These are phyloP conservation scores for Ramularia endophylla DNA, from an alignment of 2,329 filamentous ascomycete genomes.

Conservation along the genomic window DNA sequence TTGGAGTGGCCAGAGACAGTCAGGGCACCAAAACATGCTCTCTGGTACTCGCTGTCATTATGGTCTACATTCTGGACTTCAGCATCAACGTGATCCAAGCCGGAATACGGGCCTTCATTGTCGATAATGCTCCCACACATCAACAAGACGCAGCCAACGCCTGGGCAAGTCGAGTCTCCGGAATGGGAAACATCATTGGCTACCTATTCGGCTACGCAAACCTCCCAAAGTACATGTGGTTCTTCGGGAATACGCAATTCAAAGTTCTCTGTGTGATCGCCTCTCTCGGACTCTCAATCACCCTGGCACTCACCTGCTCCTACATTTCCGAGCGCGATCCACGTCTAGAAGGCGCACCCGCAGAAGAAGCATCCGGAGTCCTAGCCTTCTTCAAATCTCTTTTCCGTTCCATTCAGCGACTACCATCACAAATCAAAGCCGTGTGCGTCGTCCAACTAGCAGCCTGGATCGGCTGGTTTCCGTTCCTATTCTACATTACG, in stretches of 20 bases:
- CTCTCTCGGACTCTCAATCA: constrained; percentile 63
- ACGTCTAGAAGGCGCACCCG: constrained; percentile 59
- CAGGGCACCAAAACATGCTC: constrained; percentile 57
- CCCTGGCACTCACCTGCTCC: constrained; percentile 63
- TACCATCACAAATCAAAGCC: constrained; percentile 80
- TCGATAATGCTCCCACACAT: constrained; percentile 85
- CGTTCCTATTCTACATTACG: constrained; percentile 91
- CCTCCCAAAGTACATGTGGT: constrained; percentile 67
- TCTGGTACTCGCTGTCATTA: constrained; percentile 73
- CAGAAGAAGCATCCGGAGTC: constrained; percentile 58
- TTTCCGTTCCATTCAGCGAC: constrained; percentile 65
- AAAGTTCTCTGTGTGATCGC: constrained; percentile 86
- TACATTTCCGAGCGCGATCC: constrained; percentile 76
- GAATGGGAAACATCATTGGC: constrained; percentile 83
- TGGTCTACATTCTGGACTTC: constrained; percentile 89
- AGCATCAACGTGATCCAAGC: constrained; percentile 96
- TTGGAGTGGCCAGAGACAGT: constrained; percentile 64
- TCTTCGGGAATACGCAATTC: constrained; percentile 83
- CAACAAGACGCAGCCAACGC: constrained; percentile 93
- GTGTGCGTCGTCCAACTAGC: constrained; percentile 95
- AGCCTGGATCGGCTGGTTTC: constrained; percentile 98
- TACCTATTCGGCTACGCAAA: constrained; percentile 83
- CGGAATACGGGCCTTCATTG: constrained; percentile 83
- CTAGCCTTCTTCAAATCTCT: constrained; percentile 74
- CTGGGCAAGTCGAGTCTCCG: constrained; percentile 83